Base-by-base conservation (phyloP, 2,329 filamentous ascomycete genomes). In the Monilinia fructicola region DNA sequence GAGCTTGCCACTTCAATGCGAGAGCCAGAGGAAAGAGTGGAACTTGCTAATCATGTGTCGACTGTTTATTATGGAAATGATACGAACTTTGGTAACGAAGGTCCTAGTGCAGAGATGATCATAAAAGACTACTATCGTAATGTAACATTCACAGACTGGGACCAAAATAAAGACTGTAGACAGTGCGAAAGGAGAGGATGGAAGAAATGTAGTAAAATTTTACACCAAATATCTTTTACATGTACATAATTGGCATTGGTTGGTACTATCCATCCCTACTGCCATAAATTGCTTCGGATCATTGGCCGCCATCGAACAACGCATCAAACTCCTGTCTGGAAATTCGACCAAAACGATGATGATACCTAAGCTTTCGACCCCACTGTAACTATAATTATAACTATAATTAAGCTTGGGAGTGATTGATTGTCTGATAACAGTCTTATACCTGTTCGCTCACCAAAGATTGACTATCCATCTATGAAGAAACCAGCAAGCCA, bases 271-370 rank as follows among this genome's bases (percentile, higher is more conserved):
- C 42, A 48, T 60, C 44, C 56, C 35, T 54, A 21, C 44, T 31
- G 12, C 46, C 5, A 35, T 46, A 26, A 44, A 9, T 59, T 11
- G 28, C 3, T 35, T 59, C 28, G 44, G 28, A 60, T 60, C 56
- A 60, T 59, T 48, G 28, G 42, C 56, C 42, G 35, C 35, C 28
- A 35, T 60, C 28, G 31, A 60, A 23, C 35, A 48, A 59, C 28
- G 56, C 28, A 28, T 4, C 21, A 35, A 11, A 23, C 14, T 31
- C 28, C 35, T 10, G 31, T 48, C 42, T 38, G 12, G 23, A 7
- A 48, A 35, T 48, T 46, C 3, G 21, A 38, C 56, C 31, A 50
- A 11, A 48, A 6, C n/a, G 12, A 50, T 38, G 12, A 42, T 14
- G 35, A 60, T 28, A 35, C 28, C 28, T 14, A 46, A 31, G 35